phyloP scores from a whole-genome alignment of 2,329 filamentous ascomycete genomes.

The Pseudogymnoascus sp. region DNA sequence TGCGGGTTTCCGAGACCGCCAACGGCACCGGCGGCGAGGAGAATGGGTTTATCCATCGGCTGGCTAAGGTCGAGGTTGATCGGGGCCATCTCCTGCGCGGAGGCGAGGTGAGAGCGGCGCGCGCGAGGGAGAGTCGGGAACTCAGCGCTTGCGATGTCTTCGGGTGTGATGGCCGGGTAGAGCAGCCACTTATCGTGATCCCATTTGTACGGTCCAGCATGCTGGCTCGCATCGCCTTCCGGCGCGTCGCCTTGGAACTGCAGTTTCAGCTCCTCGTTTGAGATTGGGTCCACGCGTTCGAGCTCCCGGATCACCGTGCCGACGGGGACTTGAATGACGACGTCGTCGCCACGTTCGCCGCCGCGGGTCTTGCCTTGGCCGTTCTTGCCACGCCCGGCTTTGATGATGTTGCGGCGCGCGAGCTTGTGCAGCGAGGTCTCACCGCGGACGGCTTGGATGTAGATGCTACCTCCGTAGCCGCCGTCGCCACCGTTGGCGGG shows the following conservation, averaged over 20 bases:
- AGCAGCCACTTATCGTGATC: conserved; percentile 70
- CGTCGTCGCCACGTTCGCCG: conserved; percentile 75
- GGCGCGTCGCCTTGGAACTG: conserved; percentile 17
- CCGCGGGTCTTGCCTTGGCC: conserved; percentile 66
- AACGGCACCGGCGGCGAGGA: conserved; percentile 79
- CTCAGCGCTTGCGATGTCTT: conserved; percentile 53
- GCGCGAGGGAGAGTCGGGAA: conserved; percentile 50
- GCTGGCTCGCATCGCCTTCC: conserved; percentile 18
- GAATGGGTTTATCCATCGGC: conserved; percentile 72
- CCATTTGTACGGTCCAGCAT: conserved; percentile 30
- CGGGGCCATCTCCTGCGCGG: conserved; percentile 58
- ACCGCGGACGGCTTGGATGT: conserved; percentile 85
- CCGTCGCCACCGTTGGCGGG: conserved; percentile 94
- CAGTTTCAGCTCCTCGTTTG: conserved; percentile 50
- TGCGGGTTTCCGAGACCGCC: conserved; percentile 91
- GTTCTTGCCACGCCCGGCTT: conserved; percentile 67
- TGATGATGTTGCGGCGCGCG: conserved; percentile 64
- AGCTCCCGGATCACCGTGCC: conserved; percentile 86
- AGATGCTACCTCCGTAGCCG: conserved; percentile 82
- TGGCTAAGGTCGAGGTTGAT: conserved; percentile 65
- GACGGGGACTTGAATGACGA: conserved; percentile 83
- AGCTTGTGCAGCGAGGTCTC: conserved; percentile 93
- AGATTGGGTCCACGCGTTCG: conserved; percentile 65
- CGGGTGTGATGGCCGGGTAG: conserved; percentile 70
- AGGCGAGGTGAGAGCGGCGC: conserved; percentile 45